These are phyloP conservation scores for Claviceps digitariae DNA, from an alignment of 2,329 filamentous ascomycete species.

Conservation along the genomic window DNA sequence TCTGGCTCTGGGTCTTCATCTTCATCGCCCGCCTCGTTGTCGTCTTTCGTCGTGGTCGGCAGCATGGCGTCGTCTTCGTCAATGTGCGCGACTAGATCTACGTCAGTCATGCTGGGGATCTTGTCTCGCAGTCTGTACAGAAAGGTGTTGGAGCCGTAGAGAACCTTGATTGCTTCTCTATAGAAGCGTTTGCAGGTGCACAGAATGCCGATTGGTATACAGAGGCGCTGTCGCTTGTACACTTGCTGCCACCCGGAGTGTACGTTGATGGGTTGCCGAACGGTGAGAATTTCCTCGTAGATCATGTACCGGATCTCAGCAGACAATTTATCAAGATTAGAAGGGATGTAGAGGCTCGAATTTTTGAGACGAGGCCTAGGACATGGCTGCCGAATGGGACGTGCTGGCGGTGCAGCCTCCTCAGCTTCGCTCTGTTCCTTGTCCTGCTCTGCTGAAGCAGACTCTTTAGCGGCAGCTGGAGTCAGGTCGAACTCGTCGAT, in stretches of 20 bases:
- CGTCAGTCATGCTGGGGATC: constrained; percentile 8
- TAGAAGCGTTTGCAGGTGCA: constrained; percentile 20
- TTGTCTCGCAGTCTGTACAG: constrained; percentile 30
- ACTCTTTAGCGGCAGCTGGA: neutral
- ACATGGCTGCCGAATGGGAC: neutral
- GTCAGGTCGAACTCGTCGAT: neutral
- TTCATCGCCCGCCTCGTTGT: constrained; percentile 4
- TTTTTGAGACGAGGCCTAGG: neutral
- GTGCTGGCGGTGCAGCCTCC: neutral
- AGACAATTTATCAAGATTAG: constrained; percentile 11
- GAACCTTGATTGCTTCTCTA: constrained; percentile 23
- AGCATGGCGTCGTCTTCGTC: constrained; percentile 6
- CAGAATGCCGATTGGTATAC: constrained; percentile 25
- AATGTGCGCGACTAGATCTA: constrained; percentile 7
- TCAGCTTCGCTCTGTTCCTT: neutral
- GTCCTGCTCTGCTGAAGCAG: neutral
- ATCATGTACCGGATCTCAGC: constrained; percentile 18
- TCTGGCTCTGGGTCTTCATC: constrained; percentile 6
- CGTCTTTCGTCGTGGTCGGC: neutral
- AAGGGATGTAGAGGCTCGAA: neutral
- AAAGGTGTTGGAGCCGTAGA: constrained; percentile 36
- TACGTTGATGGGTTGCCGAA: constrained; percentile 19
- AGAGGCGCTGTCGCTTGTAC: constrained; percentile 15
- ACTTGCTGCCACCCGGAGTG: constrained; percentile 21
- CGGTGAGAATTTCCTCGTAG: constrained; percentile 19